Conservation (phyloP, 106 monocot species). For the Ottelia alismoides region DNA sequence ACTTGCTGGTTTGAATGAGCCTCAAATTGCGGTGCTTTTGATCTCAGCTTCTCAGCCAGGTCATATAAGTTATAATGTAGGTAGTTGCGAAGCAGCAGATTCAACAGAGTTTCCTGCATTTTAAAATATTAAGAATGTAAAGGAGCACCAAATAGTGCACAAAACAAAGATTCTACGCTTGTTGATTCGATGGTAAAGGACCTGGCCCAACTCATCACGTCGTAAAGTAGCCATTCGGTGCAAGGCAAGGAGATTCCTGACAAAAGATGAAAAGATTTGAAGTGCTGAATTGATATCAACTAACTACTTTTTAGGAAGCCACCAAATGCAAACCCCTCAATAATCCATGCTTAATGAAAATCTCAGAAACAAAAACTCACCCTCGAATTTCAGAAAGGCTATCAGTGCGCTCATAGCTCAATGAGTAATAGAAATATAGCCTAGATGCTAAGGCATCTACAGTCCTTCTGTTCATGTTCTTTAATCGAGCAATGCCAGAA, state of each 20-base stretch:
- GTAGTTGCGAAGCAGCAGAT: conserved; percentile 95
- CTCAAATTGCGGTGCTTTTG: conserved; percentile 92
- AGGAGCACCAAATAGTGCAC: neutral
- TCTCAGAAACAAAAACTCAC: too few relatives aligned
- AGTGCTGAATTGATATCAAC: too few relatives aligned
- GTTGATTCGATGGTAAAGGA: too few relatives aligned
- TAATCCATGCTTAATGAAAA: too few relatives aligned
- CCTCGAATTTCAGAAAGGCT: conserved; percentile 97
- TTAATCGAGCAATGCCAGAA: conserved; percentile 75
- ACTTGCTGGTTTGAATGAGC: conserved; percentile 98
- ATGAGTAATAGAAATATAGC: conserved; percentile 89
- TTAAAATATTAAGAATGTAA: neutral
- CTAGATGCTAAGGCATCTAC: conserved; percentile 87
- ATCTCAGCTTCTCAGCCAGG: conserved; percentile 95
- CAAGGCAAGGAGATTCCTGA: conserved; percentile 70
- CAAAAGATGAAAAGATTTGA: too few relatives aligned
- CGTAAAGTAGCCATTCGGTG: conserved; percentile 86
- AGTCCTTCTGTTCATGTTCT: conserved; percentile 86
- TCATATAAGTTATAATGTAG: conserved; percentile 99
- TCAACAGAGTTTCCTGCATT: conserved; percentile 94
- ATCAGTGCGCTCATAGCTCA: conserved; percentile 76
- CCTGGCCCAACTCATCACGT: conserved; percentile 96
- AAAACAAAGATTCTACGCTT: neutral
- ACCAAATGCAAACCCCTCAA: too few relatives aligned
- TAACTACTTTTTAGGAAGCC: too few relatives aligned